Evolutionary conservation across 495 filamentous ascomycete genomes (phyloP), one percentile per base, ranked within the genome.

Genomic region (Podospora bellae-mahoneyi): DNA sequence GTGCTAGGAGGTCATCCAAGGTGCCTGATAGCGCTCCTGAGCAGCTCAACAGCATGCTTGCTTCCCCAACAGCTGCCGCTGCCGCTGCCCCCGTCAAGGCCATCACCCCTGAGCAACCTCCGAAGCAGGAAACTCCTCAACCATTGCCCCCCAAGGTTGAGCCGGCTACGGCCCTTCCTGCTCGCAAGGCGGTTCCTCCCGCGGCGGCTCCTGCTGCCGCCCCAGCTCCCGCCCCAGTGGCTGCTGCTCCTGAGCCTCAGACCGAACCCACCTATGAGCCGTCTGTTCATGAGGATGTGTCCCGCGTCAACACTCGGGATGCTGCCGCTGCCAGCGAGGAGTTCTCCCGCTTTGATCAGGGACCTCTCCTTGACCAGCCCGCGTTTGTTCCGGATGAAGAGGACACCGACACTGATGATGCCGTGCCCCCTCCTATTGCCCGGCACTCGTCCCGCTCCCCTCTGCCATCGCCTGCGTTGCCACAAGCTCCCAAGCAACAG

Each of bases 331-430:
- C 90, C 18, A 85, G 87, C 32, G 85, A 88, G 6, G 89, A 90
- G 60, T 96, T 96, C 79, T 87, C 90, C 26, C 87, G 87, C 64
- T 98, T 98, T 75, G 89, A 94, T 75, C 94, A 97, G 80, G 95
- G 95, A 15, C 95, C 95, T 4, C 81, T 98, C 53, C 73, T 85
- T 27, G 94, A 99, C 53, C 88, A 93, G 73, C 95, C 95, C 27
- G 92, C 92, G 2, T 97, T 94, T 74, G 80, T 90, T 26, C 92
- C 92, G 0, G 85, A 88, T 6, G 89, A 89, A 53, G 84, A 85
- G n/a, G 83, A 77, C n/a, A 77, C 80, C 64, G 75, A 77, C 9
- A 79, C 74, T 53, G 82, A 83, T 13, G 81, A 79, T 32, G 80
- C 80, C 0, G 77, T 82, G 26, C 78, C 83, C 9, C 75, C 76